Percentiles rank a stretch among this genome's conserved stretches.
Evolutionary conservation across 805 yeast genomes (phyloP).

Genomic region (Lachancea dasiensis): DNA sequence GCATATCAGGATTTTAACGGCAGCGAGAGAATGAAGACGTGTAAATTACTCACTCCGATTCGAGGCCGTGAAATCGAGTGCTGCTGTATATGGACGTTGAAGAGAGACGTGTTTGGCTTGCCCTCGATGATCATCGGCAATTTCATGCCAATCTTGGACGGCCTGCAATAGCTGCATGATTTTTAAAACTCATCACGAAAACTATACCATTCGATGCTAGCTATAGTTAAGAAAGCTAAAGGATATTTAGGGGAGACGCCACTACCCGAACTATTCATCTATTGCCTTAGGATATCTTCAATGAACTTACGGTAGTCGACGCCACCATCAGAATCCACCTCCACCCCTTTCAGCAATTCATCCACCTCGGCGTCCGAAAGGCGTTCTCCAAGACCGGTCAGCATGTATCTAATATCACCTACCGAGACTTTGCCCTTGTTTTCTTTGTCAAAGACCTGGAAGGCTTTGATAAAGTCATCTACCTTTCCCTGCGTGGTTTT

Average conservation of each 20-base stretch:
- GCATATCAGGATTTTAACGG: conserved; percentile 91
- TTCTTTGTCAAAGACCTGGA: conserved; percentile 97
- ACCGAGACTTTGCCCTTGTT: conserved; percentile 94
- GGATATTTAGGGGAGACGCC: background rate
- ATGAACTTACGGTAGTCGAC: conserved; percentile 94
- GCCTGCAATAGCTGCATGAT: too few relatives aligned
- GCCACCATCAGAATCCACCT: conserved; percentile 87
- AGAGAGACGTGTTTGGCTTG: conserved; percentile 91
- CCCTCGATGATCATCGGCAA: conserved; percentile 97
- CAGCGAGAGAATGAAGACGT: conserved; percentile 80
- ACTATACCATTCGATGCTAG: too few relatives aligned
- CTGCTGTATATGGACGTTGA: conserved; percentile 85
- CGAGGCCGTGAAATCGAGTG: conserved; percentile 53
- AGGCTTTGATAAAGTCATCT: conserved; percentile 83
- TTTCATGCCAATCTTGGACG: conserved; percentile 61
- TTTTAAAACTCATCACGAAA: too few relatives aligned
- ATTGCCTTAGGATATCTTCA: conserved; percentile 87
- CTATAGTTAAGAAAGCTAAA: background rate
- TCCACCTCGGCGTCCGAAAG: conserved; percentile 87
- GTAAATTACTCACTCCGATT: conserved; percentile 64
- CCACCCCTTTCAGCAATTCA: conserved; percentile 91
- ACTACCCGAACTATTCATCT: conserved; percentile 18
- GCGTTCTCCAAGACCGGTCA: conserved; percentile 95
- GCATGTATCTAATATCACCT: conserved; percentile 91
- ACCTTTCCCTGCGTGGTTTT: conserved; percentile 31